Conservation (phyloP, 495 filamentous ascomycete genomes). For the Choiromyces venosus region DNA sequence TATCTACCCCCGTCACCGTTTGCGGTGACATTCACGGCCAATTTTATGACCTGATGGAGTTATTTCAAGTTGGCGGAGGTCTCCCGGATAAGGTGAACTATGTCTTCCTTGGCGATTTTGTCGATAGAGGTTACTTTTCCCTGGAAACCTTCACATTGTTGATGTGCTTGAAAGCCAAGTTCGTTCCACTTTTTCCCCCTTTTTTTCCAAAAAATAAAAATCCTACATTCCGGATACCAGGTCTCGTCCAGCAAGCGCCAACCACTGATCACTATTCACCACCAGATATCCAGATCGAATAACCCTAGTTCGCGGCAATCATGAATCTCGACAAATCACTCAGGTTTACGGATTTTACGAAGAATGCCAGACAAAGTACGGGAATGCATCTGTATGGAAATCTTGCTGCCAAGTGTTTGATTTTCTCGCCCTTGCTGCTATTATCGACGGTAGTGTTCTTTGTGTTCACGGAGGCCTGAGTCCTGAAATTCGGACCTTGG, state of each 20-base stretch:
- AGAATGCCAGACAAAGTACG: slow-evolving; percentile 95
- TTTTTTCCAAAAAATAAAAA: slow-evolving; percentile 9
- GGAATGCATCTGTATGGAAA: slow-evolving; percentile 98
- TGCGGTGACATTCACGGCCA: slow-evolving; percentile 98
- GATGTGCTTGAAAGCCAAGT: slow-evolving; percentile 97
- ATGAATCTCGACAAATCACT: slow-evolving; percentile 96
- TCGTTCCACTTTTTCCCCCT: slow-evolving; percentile 41
- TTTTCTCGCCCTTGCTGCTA: slow-evolving; percentile 91
- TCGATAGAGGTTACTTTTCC: slow-evolving; percentile 96
- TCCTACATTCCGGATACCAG: slow-evolving; percentile 6
- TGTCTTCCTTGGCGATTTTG: slow-evolving; percentile 94
- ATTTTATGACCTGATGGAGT: slow-evolving; percentile 95
- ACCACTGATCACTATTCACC: slow-evolving; percentile 7
- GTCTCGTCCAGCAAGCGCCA: slow-evolving; percentile 4
- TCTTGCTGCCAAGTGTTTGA: slow-evolving; percentile 98
- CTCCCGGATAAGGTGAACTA: slow-evolving; percentile 87
- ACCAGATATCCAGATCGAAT: slow-evolving; percentile 88
- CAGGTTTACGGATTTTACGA: slow-evolving; percentile 99
- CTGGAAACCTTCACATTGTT: slow-evolving; percentile 92
- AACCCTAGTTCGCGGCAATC: slow-evolving; percentile 92
- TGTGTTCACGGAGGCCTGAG: slow-evolving; percentile 97
- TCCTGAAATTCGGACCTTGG: slow-evolving; percentile 91
- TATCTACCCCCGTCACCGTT: slow-evolving; percentile 91
- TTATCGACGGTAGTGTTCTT: slow-evolving; percentile 92
- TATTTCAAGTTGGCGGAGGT: slow-evolving; percentile 92